phyloP scores from a whole-genome alignment of 768 basidiomycete genomes.

The Lactifluus rugatus region DNA sequence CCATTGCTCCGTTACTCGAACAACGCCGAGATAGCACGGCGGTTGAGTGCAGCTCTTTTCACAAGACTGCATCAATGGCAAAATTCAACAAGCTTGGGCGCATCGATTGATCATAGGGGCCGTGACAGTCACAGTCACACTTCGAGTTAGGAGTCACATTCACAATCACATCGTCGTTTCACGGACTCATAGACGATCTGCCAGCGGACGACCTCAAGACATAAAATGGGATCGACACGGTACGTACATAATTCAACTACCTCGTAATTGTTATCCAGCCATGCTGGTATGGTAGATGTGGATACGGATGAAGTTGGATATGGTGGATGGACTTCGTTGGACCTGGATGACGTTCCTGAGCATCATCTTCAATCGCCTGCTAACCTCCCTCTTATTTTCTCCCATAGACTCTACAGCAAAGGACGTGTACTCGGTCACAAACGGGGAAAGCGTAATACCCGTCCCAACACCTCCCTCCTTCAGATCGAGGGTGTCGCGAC shows the following conservation, averaged over 20 bases:
- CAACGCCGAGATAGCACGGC: conserved; percentile 28
- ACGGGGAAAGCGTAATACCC: conserved; percentile 93
- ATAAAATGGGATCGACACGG: conserved; percentile 76
- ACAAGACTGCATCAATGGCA: conserved; percentile 37
- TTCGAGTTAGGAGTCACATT: conserved; percentile 8
- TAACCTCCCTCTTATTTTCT: conserved; percentile 15
- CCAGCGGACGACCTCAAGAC: conserved; percentile 25
- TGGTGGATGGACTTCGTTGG: conserved; percentile 38
- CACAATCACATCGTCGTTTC: not conserved
- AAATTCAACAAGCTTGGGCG: not conserved
- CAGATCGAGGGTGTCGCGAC: conserved; percentile 94
- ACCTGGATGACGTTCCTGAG: conserved; percentile 14
- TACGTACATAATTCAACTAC: conserved; percentile 31
- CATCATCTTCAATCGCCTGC: not conserved
- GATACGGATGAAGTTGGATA: conserved; percentile 22
- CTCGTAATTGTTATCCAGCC: conserved; percentile 3
- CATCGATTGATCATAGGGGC: not conserved
- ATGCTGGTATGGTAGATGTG: conserved; percentile 17
- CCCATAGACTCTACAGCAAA: conserved; percentile 84
- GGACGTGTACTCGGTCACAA: conserved; percentile 98
- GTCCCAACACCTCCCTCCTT: conserved; percentile 91
- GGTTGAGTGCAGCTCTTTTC: conserved; percentile 36
- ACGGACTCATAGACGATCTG: conserved; percentile 21
- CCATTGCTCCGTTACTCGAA: conserved; percentile 59
- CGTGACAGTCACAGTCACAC: conserved; percentile 12